These are phyloP conservation scores for Dioszegia crocea DNA, from an alignment of 768 basidiomycete species.

Conservation along the genomic window DNA sequence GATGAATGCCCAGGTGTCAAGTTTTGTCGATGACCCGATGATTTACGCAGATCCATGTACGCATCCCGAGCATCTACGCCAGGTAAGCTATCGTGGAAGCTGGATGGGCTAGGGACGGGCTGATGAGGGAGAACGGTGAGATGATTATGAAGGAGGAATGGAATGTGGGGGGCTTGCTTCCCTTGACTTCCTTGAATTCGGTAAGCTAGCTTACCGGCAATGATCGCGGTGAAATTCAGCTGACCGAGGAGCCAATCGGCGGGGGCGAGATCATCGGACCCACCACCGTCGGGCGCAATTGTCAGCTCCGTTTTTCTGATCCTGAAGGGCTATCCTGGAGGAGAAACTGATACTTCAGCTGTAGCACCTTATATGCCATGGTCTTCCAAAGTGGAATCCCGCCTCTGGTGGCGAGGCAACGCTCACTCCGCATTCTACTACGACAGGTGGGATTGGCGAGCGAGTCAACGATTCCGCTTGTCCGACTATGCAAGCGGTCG, in stretches of 20 bases:
- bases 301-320: not conserved
- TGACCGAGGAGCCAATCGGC: not conserved
- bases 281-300: slow-evolving; percentile 2
- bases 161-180: slow-evolving; percentile 1
- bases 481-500: slow-evolving; percentile 2
- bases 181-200: not conserved
- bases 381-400: not conserved
- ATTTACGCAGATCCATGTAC: slow-evolving; percentile 8
- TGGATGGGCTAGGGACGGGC: not conserved
- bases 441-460: slow-evolving; percentile 12
- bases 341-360: not conserved
- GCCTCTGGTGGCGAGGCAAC: slow-evolving; percentile 6
- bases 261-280: slow-evolving; percentile 15
- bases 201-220: not conserved
- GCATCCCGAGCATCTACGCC: slow-evolving; percentile 10
- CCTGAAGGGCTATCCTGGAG: not conserved
- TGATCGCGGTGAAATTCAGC: too few relatives aligned
- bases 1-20: not conserved
- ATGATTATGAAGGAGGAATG: slow-evolving; percentile 17
- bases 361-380: slow-evolving; percentile 5
- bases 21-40: slow-evolving; percentile 10
- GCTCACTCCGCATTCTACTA: slow-evolving; percentile 1
- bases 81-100: not conserved
- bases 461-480: slow-evolving; percentile 8
- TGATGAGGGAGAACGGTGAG: slow-evolving; percentile 20